phyloP scores from a whole-genome alignment of 2,329 filamentous ascomycete species.

The Trichoderma atroviride region DNA sequence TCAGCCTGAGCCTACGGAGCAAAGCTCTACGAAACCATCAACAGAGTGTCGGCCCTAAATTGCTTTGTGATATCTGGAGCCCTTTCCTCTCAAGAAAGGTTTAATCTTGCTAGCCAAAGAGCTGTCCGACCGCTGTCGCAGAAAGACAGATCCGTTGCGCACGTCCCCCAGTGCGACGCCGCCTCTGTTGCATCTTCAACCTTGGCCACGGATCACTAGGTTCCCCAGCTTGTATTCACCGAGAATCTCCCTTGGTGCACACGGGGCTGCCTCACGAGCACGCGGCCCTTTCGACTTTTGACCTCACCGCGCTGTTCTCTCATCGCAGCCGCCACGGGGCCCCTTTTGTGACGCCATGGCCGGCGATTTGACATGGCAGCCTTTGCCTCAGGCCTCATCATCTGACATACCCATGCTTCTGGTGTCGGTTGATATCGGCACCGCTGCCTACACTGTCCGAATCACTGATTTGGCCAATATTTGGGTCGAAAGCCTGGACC shows the following conservation, averaged over 20 bases:
- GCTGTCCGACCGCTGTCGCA: conserved; percentile 1
- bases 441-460: conserved; percentile 63
- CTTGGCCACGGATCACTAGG: background rate
- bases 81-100: conserved; percentile 8
- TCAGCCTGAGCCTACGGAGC: background rate
- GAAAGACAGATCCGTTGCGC: conserved; percentile 17
- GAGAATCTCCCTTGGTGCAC: conserved; percentile 14
- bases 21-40: conserved; percentile 10
- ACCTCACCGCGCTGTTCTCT: background rate
- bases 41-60: conserved; percentile 1
- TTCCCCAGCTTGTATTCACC: conserved; percentile 27
- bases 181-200: conserved; percentile 4
- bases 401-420: conserved; percentile 61
- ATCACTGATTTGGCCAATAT: conserved; percentile 73
- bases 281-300: conserved; percentile 9
- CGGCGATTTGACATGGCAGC: conserved; percentile 48
- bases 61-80: conserved; percentile 13
- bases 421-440: conserved; percentile 59
- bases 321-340: background rate
- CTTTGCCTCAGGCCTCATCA: conserved; percentile 48
- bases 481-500: conserved; percentile 69
- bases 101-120: background rate
- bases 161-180: conserved; percentile 7
- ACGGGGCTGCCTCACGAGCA: conserved; percentile 21
- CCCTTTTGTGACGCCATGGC: conserved; percentile 35